Base-by-base conservation (phyloP, 441 rosid genomes). In the Corymbia calophylla region DNA sequence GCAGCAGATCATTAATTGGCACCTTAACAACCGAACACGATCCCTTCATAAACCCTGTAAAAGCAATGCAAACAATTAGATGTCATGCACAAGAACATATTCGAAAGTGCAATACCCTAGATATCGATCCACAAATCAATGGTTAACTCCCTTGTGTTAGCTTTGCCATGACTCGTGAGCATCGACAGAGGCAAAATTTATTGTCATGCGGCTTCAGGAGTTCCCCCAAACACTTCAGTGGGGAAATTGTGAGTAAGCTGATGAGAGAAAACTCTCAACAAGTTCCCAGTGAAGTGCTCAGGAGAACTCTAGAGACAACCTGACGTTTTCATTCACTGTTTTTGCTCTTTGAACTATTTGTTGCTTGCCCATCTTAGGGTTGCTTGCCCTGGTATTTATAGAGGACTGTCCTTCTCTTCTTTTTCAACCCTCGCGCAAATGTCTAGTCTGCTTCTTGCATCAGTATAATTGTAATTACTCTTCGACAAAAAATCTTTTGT, bases 241-340 rank as follows among this genome's bases (percentile, higher is more conserved):
- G 64, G 51, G 84, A 73, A 62, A 53, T 55, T 47, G 29, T 51
- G 64, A 51, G 32, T 86, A 21, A 86, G n/a, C 66, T 56, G 21
- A 87, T 48, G 47, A 51, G 53, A 56, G 39, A 54, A 55, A 62
- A 89, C 87, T 89, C 70, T 48, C 9, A 10, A 21, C 35, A 48
- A 35, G 68, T 53, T 80, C 88, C 90, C 91, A 92, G 77, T 94
- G 95, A 94, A 93, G 93, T 94, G 95, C 51, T 92, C 92, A 89
- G 88, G 93, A 94, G 94, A 91, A 93, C 95, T 92, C 93, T 87
- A 86, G 94, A 91, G 87, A 92, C 89, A 89, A 91, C 89, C 62
- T 89, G 91, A 91, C 90, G 81, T 70, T 35, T 35, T 35, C 44
- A 35, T 70, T 19, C 48, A 35, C 81, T 70, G 81, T 10, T 19